Percentiles rank a stretch among this genome's conserved stretches.
phyloP scores from a whole-genome alignment of 306 rosid species.

The Quercus robur region DNA sequence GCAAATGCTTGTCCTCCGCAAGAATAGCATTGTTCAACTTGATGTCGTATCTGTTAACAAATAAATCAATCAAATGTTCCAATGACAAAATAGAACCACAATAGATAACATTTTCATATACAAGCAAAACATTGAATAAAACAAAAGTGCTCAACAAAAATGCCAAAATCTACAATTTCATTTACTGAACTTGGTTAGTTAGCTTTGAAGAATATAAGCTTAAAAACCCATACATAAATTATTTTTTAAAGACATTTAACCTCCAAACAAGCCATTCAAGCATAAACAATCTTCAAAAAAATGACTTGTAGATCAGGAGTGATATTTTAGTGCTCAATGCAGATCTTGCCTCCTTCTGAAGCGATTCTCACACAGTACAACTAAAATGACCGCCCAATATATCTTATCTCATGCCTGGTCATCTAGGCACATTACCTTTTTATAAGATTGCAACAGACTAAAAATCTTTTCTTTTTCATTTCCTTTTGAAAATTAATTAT shows the following conservation, averaged over 20 bases:
- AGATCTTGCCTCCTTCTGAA: too few species aligned
- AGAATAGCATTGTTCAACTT: slow-evolving; percentile 82
- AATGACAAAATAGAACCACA: background rate
- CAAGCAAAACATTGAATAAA: background rate
- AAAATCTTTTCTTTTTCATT: too few species aligned
- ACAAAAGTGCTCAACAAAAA: background rate
- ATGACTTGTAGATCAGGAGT: background rate
- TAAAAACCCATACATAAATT: background rate
- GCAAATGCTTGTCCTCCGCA: slow-evolving; percentile 87
- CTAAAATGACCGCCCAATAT: too few species aligned
- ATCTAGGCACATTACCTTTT: too few species aligned
- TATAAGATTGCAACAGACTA: too few species aligned
- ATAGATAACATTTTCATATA: background rate
- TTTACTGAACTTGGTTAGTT: background rate
- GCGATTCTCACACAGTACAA: too few species aligned
- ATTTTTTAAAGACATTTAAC: background rate
- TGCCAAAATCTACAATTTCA: background rate
- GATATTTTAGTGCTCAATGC: too few species aligned
- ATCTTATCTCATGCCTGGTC: too few species aligned
- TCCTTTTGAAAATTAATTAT: too few species aligned
- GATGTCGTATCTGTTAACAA: slow-evolving; percentile 54
- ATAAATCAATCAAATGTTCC: background rate
- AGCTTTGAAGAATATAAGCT: background rate
- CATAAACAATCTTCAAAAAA: background rate
- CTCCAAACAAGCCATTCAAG: background rate